Percentiles rank a stretch among this genome's conserved stretches.
phyloP scores from a whole-genome alignment of 805 yeast species.

The Phaffomyces antillensis region DNA sequence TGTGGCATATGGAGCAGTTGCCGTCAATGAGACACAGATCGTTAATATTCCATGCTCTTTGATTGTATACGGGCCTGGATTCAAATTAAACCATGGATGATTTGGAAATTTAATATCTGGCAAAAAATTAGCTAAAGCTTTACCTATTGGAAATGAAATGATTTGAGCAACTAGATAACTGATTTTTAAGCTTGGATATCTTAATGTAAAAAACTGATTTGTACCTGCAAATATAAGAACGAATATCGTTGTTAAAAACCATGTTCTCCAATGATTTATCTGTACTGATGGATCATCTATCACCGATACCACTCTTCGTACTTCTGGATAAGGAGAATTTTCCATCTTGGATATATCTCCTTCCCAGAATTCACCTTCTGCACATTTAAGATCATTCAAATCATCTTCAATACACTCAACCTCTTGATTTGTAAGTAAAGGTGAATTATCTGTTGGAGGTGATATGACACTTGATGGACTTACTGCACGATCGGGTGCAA shows the following conservation, averaged over 20 bases:
- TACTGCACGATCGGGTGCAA: neutral
- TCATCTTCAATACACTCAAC: constrained; percentile 2
- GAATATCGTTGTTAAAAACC: constrained; percentile 43
- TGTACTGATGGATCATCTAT: constrained; percentile 42
- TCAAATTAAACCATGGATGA: constrained; percentile 30
- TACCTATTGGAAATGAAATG: constrained; percentile 55
- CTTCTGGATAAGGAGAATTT: constrained; percentile 59
- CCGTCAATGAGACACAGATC: constrained; percentile 37
- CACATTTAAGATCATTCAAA: constrained; percentile 5
- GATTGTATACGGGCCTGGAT: constrained; percentile 47
- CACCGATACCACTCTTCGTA: constrained; percentile 50
- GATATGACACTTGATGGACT: neutral
- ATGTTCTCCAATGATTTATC: constrained; percentile 48
- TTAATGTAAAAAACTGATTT: constrained; percentile 48
- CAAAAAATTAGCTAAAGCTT: constrained; percentile 31
- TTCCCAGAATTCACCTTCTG: constrained; percentile 7
- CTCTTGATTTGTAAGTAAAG: constrained; percentile 1
- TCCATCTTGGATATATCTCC: constrained; percentile 22
- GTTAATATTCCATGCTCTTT: constrained; percentile 47
- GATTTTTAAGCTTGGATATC: constrained; percentile 43
- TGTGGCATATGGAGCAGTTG: constrained; percentile 47
- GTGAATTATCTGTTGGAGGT: constrained; percentile 2
- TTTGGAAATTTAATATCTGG: constrained; percentile 32
- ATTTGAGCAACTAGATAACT: constrained; percentile 52
- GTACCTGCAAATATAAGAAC: constrained; percentile 50